These are phyloP conservation scores for Lepiota brunneoincarnata DNA, from an alignment of 768 basidiomycete genomes.

Conservation along the genomic window DNA sequence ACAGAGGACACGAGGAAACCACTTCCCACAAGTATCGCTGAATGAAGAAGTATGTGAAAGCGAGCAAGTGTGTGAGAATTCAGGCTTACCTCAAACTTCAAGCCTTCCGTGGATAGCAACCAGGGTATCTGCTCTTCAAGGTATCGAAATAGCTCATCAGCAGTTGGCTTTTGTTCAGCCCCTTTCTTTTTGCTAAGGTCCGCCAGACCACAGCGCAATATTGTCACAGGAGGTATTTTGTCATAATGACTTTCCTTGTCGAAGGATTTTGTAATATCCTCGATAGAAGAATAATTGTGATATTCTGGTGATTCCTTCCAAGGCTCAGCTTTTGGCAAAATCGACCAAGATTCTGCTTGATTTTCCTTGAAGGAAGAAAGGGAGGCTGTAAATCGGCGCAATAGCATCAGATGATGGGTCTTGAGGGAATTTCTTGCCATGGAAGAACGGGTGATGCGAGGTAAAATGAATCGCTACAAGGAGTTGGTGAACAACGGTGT, in stretches of 20 bases:
- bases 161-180: constrained; percentile 38
- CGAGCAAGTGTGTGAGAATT: neutral
- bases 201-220: constrained; percentile 62
- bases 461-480: constrained; percentile 63
- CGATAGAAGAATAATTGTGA: constrained; percentile 42
- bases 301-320: constrained; percentile 47
- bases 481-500: constrained; percentile 7
- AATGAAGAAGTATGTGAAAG: neutral
- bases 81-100: constrained; percentile 50
- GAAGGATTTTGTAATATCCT: constrained; percentile 34
- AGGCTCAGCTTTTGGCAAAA: constrained; percentile 53
- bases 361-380: constrained; percentile 51
- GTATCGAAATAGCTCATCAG: constrained; percentile 57
- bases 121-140: constrained; percentile 59
- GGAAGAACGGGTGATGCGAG: constrained; percentile 56
- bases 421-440: constrained; percentile 61
- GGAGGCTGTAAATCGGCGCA: constrained; percentile 53
- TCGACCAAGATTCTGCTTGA: constrained; percentile 53
- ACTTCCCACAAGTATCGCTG: constrained; percentile 60
- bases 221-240: constrained; percentile 46
- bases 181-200: constrained; percentile 40
- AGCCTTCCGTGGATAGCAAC: constrained; percentile 50
- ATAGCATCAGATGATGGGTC: constrained; percentile 55
- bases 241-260: constrained; percentile 26
- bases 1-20: constrained; percentile 51